Conservation (phyloP, 176 grass and related monocot species). For the Chrysopogon serrulatus region DNA sequence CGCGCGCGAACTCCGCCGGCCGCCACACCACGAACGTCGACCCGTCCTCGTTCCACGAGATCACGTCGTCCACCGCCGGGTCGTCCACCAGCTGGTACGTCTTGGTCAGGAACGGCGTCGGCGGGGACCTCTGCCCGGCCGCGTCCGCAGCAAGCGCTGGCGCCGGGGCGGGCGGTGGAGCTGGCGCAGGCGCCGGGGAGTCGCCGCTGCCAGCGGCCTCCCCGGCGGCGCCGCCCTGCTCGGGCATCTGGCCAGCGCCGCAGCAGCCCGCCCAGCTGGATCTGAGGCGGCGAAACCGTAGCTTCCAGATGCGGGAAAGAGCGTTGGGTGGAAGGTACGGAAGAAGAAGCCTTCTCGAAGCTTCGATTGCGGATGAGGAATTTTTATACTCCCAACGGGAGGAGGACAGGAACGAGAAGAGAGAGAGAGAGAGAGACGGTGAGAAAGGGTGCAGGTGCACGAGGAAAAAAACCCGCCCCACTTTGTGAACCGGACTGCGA, state of each 20-base stretch:
- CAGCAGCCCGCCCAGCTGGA: conserved; percentile 28
- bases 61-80: conserved; percentile 76
- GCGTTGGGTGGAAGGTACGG: conserved; percentile 27
- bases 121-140: conserved; percentile 63
- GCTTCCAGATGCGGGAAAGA: conserved; percentile 14
- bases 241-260: conserved; percentile 34
- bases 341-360: conserved; percentile 71
- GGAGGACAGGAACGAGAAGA: background rate
- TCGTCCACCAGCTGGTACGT: conserved; percentile 92
- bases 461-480: conserved; percentile 9
- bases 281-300: conserved; percentile 18
- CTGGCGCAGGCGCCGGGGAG: background rate
- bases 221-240: conserved; percentile 6
- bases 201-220: conserved; percentile 25
- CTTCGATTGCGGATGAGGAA: conserved; percentile 41
- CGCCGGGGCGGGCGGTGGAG: background rate
- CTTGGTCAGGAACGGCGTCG: conserved; percentile 94
- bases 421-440: background rate
- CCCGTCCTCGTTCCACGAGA: conserved; percentile 90
- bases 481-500: conserved; percentile 20
- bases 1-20: conserved; percentile 80
- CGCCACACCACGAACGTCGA: conserved; percentile 92
- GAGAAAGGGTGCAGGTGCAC: background rate
- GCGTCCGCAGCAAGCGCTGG: background rate
- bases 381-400: conserved; percentile 35